Evolutionary conservation across 225 moss, liverwort and hornwort genomes (phyloP), one percentile per base, ranked within the genome.

Genomic region (Bryum argenteum): DNA sequence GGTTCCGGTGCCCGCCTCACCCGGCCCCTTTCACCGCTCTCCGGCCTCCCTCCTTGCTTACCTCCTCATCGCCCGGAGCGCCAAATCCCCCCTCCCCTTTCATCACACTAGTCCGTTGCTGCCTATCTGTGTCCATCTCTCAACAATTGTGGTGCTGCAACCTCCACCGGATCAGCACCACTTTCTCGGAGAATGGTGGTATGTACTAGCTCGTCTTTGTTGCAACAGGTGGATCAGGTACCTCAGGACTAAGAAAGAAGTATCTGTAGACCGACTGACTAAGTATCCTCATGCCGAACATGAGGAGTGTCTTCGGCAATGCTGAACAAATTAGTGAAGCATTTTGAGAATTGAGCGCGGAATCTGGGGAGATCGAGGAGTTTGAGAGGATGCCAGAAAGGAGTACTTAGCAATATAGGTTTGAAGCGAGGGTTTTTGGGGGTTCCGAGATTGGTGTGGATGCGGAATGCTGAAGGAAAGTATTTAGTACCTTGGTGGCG

Each of bases 401-500:
- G 14, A 48, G 64, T 40, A 23, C 40, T 14, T 77, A 70, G 58
- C 37, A 50, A 57, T 66, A 33, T 6, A 58, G 48, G 11, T 38
- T 11, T 0, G 8, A 39, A 44, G 28, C 33, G 54, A 43, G 55
- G 22, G 45, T 20, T 33, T 11, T 21, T n/a, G 51, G 75, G 0
- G 69, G 61, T 44, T 57, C 28, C 19, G 43, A 28, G 42, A 44
- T 65, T 65, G 55, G 63, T 39, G 70, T 70, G 76, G 55, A 77
- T 69, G 79, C 70, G 79, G 70, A 69, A 74, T 79, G 79, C 79
- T 69, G 79, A 63, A 76, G 47, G 63, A 56, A 51, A 58, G 13
- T 11, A 51, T 75, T 70, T 80, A 79, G 75, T 64, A 76, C 41
- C 83, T 79, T 83, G 83, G 83, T 79, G 54, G 83, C 79, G 73